These are phyloP conservation scores for Neurospora crassa DNA, from an alignment of 2,329 filamentous ascomycete genomes.

Conservation along the genomic window DNA sequence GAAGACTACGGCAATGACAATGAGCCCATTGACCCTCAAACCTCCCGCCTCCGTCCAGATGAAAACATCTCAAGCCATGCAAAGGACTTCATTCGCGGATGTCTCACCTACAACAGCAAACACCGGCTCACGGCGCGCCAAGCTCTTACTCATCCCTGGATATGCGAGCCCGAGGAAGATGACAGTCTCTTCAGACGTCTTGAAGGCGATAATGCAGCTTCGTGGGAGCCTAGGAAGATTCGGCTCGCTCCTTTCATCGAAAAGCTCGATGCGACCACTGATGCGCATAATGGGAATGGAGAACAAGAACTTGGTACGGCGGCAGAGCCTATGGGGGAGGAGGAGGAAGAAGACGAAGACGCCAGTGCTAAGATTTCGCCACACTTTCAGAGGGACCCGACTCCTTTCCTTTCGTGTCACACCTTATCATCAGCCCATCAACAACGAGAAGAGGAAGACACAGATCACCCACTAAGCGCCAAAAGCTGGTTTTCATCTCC, in stretches of 20 bases:
- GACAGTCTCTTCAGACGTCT: constrained; percentile 8
- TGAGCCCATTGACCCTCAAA: neutral
- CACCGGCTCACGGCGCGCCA: constrained; percentile 24
- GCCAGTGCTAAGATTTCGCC: neutral
- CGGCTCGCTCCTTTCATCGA: constrained; percentile 1
- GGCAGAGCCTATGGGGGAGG: neutral
- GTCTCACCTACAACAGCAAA: constrained; percentile 23
- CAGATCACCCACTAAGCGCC: neutral
- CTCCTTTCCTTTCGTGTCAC: neutral
- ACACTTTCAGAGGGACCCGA: neutral
- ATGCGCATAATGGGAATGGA: neutral
- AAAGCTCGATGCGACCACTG: neutral
- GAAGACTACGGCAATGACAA: neutral
- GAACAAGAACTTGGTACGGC: neutral
- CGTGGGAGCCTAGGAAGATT: constrained; percentile 14
- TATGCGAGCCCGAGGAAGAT: constrained; percentile 15
- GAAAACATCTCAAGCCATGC: constrained; percentile 14
- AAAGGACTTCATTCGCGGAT: constrained; percentile 25
- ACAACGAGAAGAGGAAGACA: no score
- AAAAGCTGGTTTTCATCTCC: neutral
- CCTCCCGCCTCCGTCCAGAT: constrained; percentile 3
- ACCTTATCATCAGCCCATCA: neutral
- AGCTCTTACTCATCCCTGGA: constrained; percentile 28
- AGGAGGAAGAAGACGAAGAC: neutral
- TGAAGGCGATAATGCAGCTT: constrained; percentile 5